Evolutionary conservation across 495 filamentous ascomycete species (phyloP).

Genomic region (Friedmanniomyces simplex): DNA sequence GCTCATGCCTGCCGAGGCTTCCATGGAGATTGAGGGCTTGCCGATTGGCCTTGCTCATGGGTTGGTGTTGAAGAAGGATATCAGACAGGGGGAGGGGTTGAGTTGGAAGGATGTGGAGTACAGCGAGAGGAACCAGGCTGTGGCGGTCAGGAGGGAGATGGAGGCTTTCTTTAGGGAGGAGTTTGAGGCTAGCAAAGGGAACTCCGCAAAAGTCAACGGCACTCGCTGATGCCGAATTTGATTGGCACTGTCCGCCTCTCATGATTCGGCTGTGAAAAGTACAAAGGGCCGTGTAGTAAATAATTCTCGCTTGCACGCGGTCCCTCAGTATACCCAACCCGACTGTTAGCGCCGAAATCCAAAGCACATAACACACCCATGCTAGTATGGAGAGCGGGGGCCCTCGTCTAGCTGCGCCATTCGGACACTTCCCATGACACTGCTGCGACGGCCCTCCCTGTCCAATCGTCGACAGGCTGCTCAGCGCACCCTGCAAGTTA

Average conservation of each 20-base stretch:
- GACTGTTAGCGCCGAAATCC: too few species aligned
- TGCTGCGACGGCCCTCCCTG: not conserved
- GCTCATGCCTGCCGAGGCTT: conserved; percentile 20
- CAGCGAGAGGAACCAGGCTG: conserved; percentile 19
- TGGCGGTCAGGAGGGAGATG: conserved; percentile 23
- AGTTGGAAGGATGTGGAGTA: conserved; percentile 24
- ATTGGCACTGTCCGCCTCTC: too few species aligned
- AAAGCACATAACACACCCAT: not conserved
- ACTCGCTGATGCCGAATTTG: too few species aligned
- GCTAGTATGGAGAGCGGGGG: not conserved
- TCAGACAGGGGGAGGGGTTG: conserved; percentile 19
- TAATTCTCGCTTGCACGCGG: too few species aligned
- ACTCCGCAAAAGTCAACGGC: not conserved
- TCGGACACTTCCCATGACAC: not conserved
- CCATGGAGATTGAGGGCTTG: conserved; percentile 21
- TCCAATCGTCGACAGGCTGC: not conserved
- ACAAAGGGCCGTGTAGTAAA: too few species aligned
- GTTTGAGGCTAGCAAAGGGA: conserved; percentile 3
- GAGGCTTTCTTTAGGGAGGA: conserved; percentile 20
- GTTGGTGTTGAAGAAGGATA: conserved; percentile 17
- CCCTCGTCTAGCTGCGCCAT: not conserved
- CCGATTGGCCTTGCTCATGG: conserved; percentile 23
- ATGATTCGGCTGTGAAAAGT: too few species aligned
- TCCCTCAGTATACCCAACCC: too few species aligned
- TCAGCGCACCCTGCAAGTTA: not conserved